Evolutionary conservation across 2,329 filamentous ascomycete genomes (phyloP).

Genomic region (Sporothrix luriei): DNA sequence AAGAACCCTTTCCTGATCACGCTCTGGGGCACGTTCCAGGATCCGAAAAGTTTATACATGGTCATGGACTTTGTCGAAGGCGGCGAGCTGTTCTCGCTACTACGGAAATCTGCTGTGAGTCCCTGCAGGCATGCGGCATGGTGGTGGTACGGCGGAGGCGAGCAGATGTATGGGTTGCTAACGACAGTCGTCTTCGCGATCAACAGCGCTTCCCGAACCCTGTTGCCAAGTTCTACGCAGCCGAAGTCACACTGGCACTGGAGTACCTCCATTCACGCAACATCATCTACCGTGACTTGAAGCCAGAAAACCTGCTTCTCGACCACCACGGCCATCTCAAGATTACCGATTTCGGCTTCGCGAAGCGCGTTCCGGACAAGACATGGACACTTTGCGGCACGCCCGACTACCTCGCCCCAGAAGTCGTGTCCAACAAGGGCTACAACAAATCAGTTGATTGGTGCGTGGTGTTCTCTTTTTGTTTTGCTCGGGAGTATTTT

Average conservation of each 20-base stretch:
- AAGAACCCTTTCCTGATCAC: slow-evolving; percentile 98
- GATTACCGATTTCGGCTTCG: slow-evolving; percentile 98
- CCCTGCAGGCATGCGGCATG: too few species aligned
- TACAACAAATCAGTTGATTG: slow-evolving; percentile 99
- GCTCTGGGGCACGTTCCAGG: slow-evolving; percentile 97
- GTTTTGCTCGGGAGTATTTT: not conserved
- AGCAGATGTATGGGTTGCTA: not conserved
- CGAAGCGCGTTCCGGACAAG: slow-evolving; percentile 97
- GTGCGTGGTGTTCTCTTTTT: slow-evolving; percentile 49
- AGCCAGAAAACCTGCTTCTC: slow-evolving; percentile 89
- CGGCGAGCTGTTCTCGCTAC: slow-evolving; percentile 91
- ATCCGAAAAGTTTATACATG: slow-evolving; percentile 96
- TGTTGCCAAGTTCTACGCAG: slow-evolving; percentile 98
- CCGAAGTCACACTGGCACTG: slow-evolving; percentile 91
- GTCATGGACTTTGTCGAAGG: slow-evolving; percentile 99
- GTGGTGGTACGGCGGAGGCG: not conserved
- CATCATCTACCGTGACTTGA: slow-evolving; percentile 97
- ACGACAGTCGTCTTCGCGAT: not conserved
- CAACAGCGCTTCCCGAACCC: slow-evolving; percentile 94
- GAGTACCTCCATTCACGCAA: slow-evolving; percentile 94
- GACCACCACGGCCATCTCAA: slow-evolving; percentile 94
- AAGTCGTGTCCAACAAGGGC: slow-evolving; percentile 98
- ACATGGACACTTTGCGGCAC: slow-evolving; percentile 99
- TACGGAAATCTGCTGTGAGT: slow-evolving; percentile 86
- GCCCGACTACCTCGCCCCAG: slow-evolving; percentile 93